phyloP scores from a whole-genome alignment of 2,329 filamentous ascomycete species.

The Phyllosticta citriasiana region DNA sequence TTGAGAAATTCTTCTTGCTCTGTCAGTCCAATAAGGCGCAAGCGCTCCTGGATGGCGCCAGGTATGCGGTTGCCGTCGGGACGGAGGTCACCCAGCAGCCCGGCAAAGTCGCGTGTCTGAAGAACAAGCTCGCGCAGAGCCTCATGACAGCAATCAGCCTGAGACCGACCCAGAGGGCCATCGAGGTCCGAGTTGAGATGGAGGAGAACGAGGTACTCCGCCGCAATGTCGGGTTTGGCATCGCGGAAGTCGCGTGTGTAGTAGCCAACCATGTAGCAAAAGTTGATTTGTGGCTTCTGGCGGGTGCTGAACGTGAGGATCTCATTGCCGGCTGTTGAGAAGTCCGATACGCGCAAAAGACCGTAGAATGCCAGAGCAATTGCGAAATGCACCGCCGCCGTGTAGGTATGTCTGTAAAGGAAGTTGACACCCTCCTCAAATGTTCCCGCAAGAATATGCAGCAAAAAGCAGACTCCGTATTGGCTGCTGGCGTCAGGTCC shows the following conservation, averaged over 20 bases:
- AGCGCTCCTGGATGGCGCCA: conserved; percentile 79
- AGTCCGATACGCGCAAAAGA: conserved; percentile 76
- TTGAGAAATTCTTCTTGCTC: conserved; percentile 78
- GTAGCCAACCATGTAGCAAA: conserved; percentile 84
- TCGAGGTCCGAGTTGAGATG: conserved; percentile 81
- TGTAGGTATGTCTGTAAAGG: conserved; percentile 81
- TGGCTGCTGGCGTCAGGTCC: conserved; percentile 66
- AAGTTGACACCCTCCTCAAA: conserved; percentile 91
- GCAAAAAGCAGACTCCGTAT: conserved; percentile 86
- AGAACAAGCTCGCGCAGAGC: conserved; percentile 87
- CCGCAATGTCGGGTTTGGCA: conserved; percentile 76
- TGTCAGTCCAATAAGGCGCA: conserved; percentile 67
- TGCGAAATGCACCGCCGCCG: conserved; percentile 90
- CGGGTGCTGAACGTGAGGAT: conserved; percentile 61
- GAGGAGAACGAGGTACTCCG: conserved; percentile 86
- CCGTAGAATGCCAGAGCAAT: conserved; percentile 85
- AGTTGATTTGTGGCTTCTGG: conserved; percentile 75
- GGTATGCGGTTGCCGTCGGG: conserved; percentile 75
- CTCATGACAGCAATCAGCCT: conserved; percentile 78
- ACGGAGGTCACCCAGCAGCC: conserved; percentile 82
- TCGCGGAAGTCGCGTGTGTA: conserved; percentile 95
- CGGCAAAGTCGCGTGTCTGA: conserved; percentile 94
- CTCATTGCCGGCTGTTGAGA: conserved; percentile 51
- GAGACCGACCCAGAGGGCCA: conserved; percentile 63
- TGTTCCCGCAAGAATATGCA: conserved; percentile 82